Evolutionary conservation across 2,329 filamentous ascomycete species (phyloP).

Genomic region (Coleophoma cylindrospora): DNA sequence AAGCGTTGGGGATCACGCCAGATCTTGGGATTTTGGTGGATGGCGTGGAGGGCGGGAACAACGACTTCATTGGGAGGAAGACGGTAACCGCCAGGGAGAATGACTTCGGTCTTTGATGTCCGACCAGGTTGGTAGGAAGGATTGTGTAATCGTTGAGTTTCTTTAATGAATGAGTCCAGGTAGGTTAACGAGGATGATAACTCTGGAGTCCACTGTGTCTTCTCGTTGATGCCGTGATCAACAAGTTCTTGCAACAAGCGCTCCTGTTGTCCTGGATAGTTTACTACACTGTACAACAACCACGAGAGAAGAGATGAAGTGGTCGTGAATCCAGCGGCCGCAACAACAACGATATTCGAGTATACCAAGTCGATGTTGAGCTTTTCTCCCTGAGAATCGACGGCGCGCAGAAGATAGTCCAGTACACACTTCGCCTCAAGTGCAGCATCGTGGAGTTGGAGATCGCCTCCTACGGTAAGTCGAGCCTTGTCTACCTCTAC

Average conservation of each 20-base stretch:
- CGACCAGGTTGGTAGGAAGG: slow-evolving; percentile 42
- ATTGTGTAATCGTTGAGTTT: slow-evolving; percentile 38
- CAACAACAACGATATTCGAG: slow-evolving; percentile 29
- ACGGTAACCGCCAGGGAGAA: slow-evolving; percentile 40
- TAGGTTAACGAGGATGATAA: slow-evolving; percentile 29
- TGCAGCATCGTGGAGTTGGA: slow-evolving; percentile 31
- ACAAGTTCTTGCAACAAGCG: slow-evolving; percentile 40
- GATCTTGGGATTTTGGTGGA: slow-evolving; percentile 16
- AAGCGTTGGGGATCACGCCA: slow-evolving; percentile 13
- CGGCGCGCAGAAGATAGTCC: slow-evolving; percentile 31
- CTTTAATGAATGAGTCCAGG: slow-evolving; percentile 38
- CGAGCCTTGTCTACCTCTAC: slow-evolving; percentile 31
- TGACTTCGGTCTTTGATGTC: slow-evolving; percentile 35
- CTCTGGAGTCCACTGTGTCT: slow-evolving; percentile 28
- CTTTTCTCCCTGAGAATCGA: slow-evolving; percentile 36
- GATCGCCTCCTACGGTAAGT: slow-evolving; percentile 28
- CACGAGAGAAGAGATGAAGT: slow-evolving; percentile 40
- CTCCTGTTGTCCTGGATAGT: slow-evolving; percentile 38
- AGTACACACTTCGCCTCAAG: slow-evolving; percentile 26
- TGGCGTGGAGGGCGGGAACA: slow-evolving; percentile 13
- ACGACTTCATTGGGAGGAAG: slow-evolving; percentile 29
- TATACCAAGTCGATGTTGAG: slow-evolving; percentile 31
- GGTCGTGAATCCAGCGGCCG: slow-evolving; percentile 41
- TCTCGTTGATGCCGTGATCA: slow-evolving; percentile 26
- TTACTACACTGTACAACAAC: slow-evolving; percentile 36